Conservation (phyloP, 257 asterid genomes). For the Paulownia fortunei region DNA sequence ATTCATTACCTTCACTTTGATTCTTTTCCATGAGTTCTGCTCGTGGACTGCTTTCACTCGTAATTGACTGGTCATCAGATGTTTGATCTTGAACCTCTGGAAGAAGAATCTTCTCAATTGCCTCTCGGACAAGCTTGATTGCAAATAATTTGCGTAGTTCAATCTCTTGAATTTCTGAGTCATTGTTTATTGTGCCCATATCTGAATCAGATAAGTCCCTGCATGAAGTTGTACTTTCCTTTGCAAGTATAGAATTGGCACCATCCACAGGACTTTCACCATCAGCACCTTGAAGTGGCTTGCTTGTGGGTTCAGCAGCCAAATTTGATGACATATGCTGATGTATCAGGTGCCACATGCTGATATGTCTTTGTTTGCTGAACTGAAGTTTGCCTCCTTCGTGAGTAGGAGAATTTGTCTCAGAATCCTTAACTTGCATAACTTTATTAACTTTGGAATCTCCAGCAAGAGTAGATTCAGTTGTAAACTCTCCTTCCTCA, state of each 20-base stretch:
- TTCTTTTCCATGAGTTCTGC: conserved; percentile 45
- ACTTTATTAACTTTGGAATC: conserved; percentile 31
- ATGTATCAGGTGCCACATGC: conserved; percentile 67
- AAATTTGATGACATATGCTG: conserved; percentile 51
- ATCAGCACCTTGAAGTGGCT: conserved; percentile 19
- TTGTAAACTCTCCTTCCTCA: conserved; percentile 31
- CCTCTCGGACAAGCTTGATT: conserved; percentile 89
- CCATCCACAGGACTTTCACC: conserved; percentile 38
- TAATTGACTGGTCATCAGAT: conserved; percentile 68
- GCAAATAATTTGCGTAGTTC: conserved; percentile 75
- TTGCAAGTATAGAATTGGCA: conserved; percentile 23
- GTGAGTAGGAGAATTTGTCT: conserved; percentile 11
- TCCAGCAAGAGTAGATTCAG: conserved; percentile 31
- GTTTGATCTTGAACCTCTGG: conserved; percentile 90
- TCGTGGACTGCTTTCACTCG: conserved; percentile 58
- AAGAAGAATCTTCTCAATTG: conserved; percentile 94
- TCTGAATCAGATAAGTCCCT: conserved; percentile 43
- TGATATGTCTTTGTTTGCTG: conserved; percentile 53
- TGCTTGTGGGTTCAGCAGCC: conserved; percentile 27
- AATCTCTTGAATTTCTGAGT: conserved; percentile 59
- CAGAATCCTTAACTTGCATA: conserved; percentile 20
- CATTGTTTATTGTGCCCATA: conserved; percentile 29
- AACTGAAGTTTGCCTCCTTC: conserved; percentile 36
- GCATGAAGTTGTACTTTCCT: conserved; percentile 25
- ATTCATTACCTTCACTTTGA: conserved; percentile 49